Base-by-base conservation (phyloP, 2,329 filamentous ascomycete species). In the Chaetoscypha palmicola region DNA sequence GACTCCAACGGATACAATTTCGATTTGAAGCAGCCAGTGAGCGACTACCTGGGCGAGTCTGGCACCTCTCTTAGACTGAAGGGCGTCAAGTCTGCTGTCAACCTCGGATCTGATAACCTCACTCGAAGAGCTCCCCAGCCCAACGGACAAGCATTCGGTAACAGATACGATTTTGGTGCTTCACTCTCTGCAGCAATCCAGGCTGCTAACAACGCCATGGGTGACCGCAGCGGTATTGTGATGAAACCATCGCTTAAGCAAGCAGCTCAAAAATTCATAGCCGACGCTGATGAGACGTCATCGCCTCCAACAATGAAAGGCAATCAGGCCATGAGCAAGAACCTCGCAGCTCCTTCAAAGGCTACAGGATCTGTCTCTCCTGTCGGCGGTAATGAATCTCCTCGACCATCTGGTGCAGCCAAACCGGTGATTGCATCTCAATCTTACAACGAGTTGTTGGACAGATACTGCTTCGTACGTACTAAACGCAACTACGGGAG, bases 391-490 rank as follows among this genome's bases (percentile, higher is more conserved):
- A 62, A 77, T 66, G 60, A 76, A 67, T 70, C 76, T 60, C 63
- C 72, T 71, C 56, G 68, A 64, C 67, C 52, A 56, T 68, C 38
- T 67, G 67, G 74, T 11, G 70, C 73, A 30, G 75, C 77, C 59
- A 79, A 83, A 60, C 81, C 81, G 34, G 73, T 77, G 59, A 82
- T 95, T 54, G 79, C 90, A 48, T 94, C 89, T 52, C 81, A 87
- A 48, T 90, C 91, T 48, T 97, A 98, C 65, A 87, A 94, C 68
- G 92, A 98, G 68, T 77, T 98, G 54, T 85, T 98, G 66, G 90
- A 94, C 73, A 96, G 94, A 73, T 98, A 95, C 75, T 98, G 92
- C 76, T 98, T 97, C 79, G 91, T 96, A 91, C 81, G 91, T 94
- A 76, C 76, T 62, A 51, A 54, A 66, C 52, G 57, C 49, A 54